Conservation (phyloP, 768 basidiomycete genomes). For the Sistotremastrum niveocremeum region DNA sequence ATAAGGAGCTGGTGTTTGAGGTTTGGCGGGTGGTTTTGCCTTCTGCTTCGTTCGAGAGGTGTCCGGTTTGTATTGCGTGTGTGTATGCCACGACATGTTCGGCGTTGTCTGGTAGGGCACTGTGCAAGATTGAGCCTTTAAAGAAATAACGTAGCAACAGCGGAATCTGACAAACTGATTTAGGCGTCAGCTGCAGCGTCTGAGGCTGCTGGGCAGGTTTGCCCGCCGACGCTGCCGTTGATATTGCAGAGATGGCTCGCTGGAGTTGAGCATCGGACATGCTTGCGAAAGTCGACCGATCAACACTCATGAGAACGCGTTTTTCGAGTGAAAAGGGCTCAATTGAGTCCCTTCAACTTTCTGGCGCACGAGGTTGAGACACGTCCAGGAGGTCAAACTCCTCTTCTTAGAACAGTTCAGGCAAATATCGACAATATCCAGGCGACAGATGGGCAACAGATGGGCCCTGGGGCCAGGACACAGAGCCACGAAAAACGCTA, state of each 20-base stretch:
- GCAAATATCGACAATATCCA: too few species aligned
- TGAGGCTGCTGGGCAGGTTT: conserved; percentile 18
- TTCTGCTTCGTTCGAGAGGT: conserved; percentile 23
- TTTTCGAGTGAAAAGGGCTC: too few species aligned
- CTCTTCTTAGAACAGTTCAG: too few species aligned
- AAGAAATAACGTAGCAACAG: neutral
- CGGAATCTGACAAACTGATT: conserved; percentile 14
- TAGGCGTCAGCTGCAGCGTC: conserved; percentile 18
- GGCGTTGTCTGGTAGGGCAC: conserved; percentile 3
- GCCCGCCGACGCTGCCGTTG: conserved; percentile 17
- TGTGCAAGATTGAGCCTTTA: conserved; percentile 14
- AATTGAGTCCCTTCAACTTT: too few species aligned
- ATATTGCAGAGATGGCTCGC: conserved; percentile 45
- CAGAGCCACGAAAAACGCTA: too few species aligned
- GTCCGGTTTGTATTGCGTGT: conserved; percentile 14
- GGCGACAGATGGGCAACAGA: too few species aligned
- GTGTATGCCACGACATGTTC: neutral
- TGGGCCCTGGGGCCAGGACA: too few species aligned
- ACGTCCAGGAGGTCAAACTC: too few species aligned
- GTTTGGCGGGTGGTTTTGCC: conserved; percentile 20
- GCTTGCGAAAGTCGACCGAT: conserved; percentile 18
- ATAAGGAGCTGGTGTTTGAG: conserved; percentile 10
- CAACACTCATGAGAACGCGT: too few species aligned
- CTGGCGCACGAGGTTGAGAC: too few species aligned
- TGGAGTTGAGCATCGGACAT: conserved; percentile 53